Evolutionary conservation across 2,329 filamentous ascomycete species (phyloP), one percentile per base, ranked within the genome.

Genomic region (Cercospora sp.): DNA sequence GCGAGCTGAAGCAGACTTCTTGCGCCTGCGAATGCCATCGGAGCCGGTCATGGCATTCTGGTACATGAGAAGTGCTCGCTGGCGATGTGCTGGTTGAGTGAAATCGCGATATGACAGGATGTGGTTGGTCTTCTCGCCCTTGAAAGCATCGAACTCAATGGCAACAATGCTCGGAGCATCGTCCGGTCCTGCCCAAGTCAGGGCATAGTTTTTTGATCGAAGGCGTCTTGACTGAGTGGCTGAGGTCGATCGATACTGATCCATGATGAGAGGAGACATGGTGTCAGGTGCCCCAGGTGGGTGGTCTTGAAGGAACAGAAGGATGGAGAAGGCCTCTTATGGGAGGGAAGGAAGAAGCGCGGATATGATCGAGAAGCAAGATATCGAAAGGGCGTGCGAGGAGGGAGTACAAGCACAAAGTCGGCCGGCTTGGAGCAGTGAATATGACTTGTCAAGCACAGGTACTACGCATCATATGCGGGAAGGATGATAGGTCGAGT

Each of bases 141-240:
- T 73, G 59, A 78, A 78, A 16, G 76, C 76, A 60, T 80, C 77
- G 69, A 83, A 83, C 69, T 83, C 80, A 57, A 82, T 82, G 69
- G 82, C 78, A 8, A 77, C 76, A 16, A 78, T 72, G 32, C 72
- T 70, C n/a, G 68, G 72, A 45, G 75, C 71, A 68, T 78, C 76
- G 16, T 72, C 68, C 32, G 68, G 67, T 32, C 69, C 69, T 40
- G 75, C 76, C 32, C 66, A 62, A 9, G 68, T 63, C 37, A 76
- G 65, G 12, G 65, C 55, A 69, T 75, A 77, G 51, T 69, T 67
- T 13, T 43, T 55, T 21, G 71, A 61, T 16, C 72, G 68, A 26
- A 70, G 55, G 43, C 69, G 68, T 58, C 67, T 64, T 3, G 73
- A 66, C 3, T 72, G 37, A 70, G 69, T 24, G 70, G 70, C 45